Percentiles rank a stretch among this genome's conserved stretches.
These are phyloP conservation scores for Coffea humblotiana DNA, from an alignment of 305 asterid species.

Conservation along the genomic window DNA sequence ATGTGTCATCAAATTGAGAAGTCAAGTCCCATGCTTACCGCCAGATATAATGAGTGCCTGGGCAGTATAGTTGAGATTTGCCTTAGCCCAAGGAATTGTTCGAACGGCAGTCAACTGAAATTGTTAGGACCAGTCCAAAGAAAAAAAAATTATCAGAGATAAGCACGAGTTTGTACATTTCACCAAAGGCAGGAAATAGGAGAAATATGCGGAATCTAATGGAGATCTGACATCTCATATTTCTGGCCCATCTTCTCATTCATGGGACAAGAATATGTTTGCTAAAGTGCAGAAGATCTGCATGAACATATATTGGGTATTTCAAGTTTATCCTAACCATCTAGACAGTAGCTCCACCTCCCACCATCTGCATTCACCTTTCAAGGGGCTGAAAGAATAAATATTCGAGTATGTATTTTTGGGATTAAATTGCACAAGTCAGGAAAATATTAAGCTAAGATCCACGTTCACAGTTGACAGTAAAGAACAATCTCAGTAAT, in stretches of 20 bases:
- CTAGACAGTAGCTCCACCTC: background rate
- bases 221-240: background rate
- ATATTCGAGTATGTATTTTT: background rate
- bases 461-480: background rate
- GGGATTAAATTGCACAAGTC: background rate
- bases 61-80: constrained; percentile 76
- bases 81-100: constrained; percentile 89
- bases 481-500: background rate
- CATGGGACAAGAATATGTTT: background rate
- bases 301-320: background rate
- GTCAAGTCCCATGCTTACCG: constrained; percentile 39
- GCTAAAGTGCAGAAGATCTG: background rate
- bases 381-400: background rate
- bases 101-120: constrained; percentile 70
- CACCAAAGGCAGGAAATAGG: background rate
- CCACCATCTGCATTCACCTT: background rate
- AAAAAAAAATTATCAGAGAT: background rate
- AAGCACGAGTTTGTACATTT: background rate
- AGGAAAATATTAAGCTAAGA: background rate
- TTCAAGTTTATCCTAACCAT: background rate
- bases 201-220: background rate
- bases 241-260: background rate
- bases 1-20: background rate
- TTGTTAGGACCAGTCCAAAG: constrained; percentile 8
- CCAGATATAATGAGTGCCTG: constrained; percentile 84